Conservation (phyloP, 495 filamentous ascomycete genomes). For the Achaetomiella virescens region DNA sequence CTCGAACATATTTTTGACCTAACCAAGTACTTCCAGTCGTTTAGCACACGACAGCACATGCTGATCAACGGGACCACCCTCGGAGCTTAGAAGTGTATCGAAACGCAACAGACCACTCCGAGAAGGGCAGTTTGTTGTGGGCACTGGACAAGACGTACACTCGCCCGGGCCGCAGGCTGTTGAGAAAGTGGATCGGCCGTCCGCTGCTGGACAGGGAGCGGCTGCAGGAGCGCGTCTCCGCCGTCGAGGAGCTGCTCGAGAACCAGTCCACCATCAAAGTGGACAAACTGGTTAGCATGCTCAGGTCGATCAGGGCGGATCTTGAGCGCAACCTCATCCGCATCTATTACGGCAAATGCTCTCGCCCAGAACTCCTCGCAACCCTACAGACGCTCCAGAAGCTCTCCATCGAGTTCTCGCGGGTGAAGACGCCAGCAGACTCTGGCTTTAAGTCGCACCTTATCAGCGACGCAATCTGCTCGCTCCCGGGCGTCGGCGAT, state of each 20-base stretch:
- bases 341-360: slow-evolving; percentile 95
- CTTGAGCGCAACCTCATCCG: slow-evolving; percentile 88
- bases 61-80: slow-evolving; percentile 92
- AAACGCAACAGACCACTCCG: slow-evolving; percentile 81
- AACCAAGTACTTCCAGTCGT: slow-evolving; percentile 96
- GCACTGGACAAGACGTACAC: slow-evolving; percentile 89
- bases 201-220: slow-evolving; percentile 73
- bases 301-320: slow-evolving; percentile 69
- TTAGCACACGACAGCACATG: slow-evolving; percentile 93
- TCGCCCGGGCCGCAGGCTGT: slow-evolving; percentile 77
- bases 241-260: slow-evolving; percentile 82
- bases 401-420: slow-evolving; percentile 66
- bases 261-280: slow-evolving; percentile 56
- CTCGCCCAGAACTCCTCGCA: slow-evolving; percentile 79
- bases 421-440: slow-evolving; percentile 57
- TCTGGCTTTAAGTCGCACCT: slow-evolving; percentile 68
- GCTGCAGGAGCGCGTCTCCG: slow-evolving; percentile 77
- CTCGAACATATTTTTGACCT: slow-evolving; percentile 94
- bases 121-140: slow-evolving; percentile 92
- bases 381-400: slow-evolving; percentile 79
- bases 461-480: slow-evolving; percentile 65
- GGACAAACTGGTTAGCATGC: slow-evolving; percentile 64
- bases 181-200: slow-evolving; percentile 93
- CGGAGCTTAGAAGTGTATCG: slow-evolving; percentile 90
- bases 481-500: slow-evolving; percentile 68